Percentiles rank a stretch among this genome's conserved stretches.
phyloP scores from a whole-genome alignment of 495 filamentous ascomycete species.

The Melanomma pulvis-pyrius region DNA sequence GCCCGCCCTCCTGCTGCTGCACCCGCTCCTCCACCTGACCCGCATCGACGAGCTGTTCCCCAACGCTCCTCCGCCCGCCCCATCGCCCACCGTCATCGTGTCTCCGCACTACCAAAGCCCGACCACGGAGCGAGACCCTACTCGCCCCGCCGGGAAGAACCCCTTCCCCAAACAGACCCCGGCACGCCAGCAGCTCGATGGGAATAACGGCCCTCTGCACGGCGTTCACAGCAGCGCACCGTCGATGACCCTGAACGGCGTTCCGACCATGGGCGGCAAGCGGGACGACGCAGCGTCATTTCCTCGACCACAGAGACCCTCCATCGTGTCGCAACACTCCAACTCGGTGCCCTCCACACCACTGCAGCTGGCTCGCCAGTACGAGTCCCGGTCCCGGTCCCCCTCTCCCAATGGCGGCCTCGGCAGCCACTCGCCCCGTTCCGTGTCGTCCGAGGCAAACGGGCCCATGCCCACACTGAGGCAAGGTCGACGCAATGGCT shows the following conservation, averaged over 20 bases:
- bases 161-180: slow-evolving; percentile 5
- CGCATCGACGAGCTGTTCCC: slow-evolving; percentile 16
- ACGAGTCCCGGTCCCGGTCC: slow-evolving; percentile 80
- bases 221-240: slow-evolving; percentile 29
- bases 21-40: slow-evolving; percentile 24
- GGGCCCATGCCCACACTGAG: slow-evolving; percentile 68
- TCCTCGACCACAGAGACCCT: slow-evolving; percentile 35
- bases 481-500: slow-evolving; percentile 58
- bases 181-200: slow-evolving; percentile 35
- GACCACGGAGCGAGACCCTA: slow-evolving; percentile 25
- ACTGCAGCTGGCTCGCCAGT: slow-evolving; percentile 81
- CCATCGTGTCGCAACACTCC: slow-evolving; percentile 64
- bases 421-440: slow-evolving; percentile 81
- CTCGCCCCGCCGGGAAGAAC: slow-evolving; percentile 31
- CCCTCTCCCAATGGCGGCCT: slow-evolving; percentile 75
- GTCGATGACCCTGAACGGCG: slow-evolving; percentile 36
- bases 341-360: slow-evolving; percentile 94
- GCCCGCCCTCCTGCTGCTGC: slow-evolving; percentile 12
- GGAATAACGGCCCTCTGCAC: slow-evolving; percentile 22
- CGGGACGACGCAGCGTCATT: slow-evolving; percentile 16
- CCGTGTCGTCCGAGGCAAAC: slow-evolving; percentile 85
- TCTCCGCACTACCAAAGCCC: slow-evolving; percentile 27
- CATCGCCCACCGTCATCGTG: slow-evolving; percentile 34
- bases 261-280: slow-evolving; percentile 24
- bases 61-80: slow-evolving; percentile 4